Evolutionary conservation across 148 eudicot species (phyloP).

Genomic region (Euryodendron excelsum): DNA sequence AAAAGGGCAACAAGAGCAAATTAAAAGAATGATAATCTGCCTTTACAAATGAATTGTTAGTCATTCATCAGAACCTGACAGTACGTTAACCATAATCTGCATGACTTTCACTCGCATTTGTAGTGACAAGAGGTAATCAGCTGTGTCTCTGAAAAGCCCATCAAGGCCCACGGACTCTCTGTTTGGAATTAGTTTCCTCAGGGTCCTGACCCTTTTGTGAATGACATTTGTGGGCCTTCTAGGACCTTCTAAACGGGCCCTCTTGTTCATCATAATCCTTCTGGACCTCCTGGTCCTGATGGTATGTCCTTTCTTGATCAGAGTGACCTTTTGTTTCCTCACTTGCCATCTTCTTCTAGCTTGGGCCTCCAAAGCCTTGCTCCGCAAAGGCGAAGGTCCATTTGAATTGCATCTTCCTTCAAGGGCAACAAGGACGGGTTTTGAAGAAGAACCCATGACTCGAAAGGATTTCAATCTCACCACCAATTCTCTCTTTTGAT

Average conservation of each 20-base stretch:
- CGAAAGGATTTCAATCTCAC: background rate
- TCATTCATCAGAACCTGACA: constrained; percentile 23
- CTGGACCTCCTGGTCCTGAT: constrained; percentile 29
- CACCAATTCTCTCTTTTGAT: background rate
- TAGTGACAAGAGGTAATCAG: constrained; percentile 61
- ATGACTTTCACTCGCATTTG: constrained; percentile 67
- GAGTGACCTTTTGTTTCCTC: background rate
- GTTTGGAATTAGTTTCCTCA: constrained; percentile 56
- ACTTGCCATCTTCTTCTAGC: background rate
- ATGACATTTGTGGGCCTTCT: constrained; percentile 20
- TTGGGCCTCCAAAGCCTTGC: background rate
- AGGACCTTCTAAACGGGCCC: constrained; percentile 27
- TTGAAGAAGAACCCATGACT: constrained; percentile 8
- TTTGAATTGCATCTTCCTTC: background rate
- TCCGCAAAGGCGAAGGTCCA: background rate
- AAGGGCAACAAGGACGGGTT: background rate
- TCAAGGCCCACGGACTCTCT: constrained; percentile 41
- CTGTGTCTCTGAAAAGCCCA: constrained; percentile 60
- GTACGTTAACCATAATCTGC: constrained; percentile 58
- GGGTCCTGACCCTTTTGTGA: constrained; percentile 42
- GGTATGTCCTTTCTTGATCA: background rate
- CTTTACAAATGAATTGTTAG: background rate
- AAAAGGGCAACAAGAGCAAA: background rate
- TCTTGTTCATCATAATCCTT: constrained; percentile 39
- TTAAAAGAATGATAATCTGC: background rate